These are phyloP conservation scores for Hemileccinum impolitum DNA, from an alignment of 768 basidiomycete genomes.

Conservation along the genomic window DNA sequence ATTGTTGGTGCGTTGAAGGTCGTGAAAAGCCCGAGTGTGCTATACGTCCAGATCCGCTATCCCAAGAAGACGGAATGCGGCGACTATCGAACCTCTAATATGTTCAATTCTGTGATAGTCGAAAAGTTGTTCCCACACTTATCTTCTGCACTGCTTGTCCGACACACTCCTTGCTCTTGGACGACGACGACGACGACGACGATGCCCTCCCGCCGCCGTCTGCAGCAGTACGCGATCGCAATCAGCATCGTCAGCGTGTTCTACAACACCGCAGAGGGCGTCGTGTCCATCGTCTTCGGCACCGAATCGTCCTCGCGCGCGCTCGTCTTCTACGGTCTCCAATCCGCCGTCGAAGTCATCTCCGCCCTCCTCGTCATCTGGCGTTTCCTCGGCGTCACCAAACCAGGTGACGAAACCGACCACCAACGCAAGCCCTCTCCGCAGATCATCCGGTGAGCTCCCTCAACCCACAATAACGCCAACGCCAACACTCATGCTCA, in stretches of 20 bases:
- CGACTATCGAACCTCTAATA: no score
- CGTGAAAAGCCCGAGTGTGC: no score
- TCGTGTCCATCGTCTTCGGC: constrained; percentile 43
- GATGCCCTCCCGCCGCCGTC: constrained; percentile 15
- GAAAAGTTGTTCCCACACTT: no score
- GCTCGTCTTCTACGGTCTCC: constrained; percentile 47
- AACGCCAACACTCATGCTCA: not conserved
- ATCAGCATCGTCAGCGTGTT: constrained; percentile 42
- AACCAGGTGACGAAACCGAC: constrained; percentile 32
- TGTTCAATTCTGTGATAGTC: no score
- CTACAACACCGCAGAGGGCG: constrained; percentile 41
- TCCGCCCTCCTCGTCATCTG: constrained; percentile 44
- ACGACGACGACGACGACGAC: no score
- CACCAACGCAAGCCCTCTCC: not conserved
- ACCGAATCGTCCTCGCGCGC: constrained; percentile 42
- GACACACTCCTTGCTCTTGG: no score
- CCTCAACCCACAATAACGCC: no score
- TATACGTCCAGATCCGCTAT: no score
- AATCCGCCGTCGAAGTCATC: constrained; percentile 45
- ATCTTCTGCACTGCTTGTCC: no score
- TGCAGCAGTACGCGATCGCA: constrained; percentile 37
- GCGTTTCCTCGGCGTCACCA: constrained; percentile 36
- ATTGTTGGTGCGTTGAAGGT: no score
- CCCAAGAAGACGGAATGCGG: no score
- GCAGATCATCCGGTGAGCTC: constrained; percentile 14